These are phyloP conservation scores for Corylus heterophylla DNA, from an alignment of 306 rosid species.

Conservation along the genomic window DNA sequence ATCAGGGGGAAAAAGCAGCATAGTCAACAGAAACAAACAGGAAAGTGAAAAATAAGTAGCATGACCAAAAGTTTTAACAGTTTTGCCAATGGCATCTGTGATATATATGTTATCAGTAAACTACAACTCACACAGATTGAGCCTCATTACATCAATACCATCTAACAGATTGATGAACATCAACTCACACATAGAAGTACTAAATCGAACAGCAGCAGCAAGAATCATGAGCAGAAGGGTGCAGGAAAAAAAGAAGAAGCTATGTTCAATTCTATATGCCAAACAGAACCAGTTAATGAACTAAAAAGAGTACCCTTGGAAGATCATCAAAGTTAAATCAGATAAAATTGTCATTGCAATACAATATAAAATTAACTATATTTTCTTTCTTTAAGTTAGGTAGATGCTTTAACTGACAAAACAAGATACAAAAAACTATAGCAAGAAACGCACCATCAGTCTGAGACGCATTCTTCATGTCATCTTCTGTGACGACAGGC, in stretches of 20 bases:
- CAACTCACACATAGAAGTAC: background rate
- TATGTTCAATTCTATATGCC: background rate
- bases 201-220: background rate
- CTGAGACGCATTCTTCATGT: conserved; percentile 56
- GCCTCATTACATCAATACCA: background rate
- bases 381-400: background rate
- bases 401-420: background rate
- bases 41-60: too few relatives aligned
- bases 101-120: background rate
- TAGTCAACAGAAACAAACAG: too few relatives aligned
- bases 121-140: background rate
- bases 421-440: background rate
- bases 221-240: background rate
- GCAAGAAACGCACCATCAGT: conserved; percentile 46
- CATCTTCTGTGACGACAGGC: conserved; percentile 50
- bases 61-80: background rate
- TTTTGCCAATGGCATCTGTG: background rate
- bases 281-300: background rate
- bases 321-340: background rate
- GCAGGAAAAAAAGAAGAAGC: background rate
- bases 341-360: background rate
- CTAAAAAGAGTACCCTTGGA: background rate
- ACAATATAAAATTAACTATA: background rate
- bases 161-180: background rate
- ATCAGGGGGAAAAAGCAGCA: too few relatives aligned